Base-by-base conservation (phyloP, 768 basidiomycete species). In the Pulveroboletus sp. region DNA sequence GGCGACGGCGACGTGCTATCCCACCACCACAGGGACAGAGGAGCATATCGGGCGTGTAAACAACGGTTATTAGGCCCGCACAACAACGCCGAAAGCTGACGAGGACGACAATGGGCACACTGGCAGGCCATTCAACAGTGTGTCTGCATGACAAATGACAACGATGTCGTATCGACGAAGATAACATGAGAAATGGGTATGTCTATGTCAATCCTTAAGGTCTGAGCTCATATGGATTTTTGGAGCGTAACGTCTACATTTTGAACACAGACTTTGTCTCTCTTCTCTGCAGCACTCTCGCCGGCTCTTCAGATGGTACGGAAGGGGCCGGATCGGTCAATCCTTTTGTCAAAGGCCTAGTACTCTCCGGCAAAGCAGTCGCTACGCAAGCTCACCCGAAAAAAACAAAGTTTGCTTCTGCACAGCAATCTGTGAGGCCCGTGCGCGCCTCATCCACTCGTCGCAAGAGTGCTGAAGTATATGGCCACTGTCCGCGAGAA, bases 341-440 rank as follows among this genome's bases (percentile, higher is more conserved):
- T 52, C 87, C 92, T 98, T n/a, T 97, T 71, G 80, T 97, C 40
- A 90, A 91, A 52, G 87, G 87, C 7, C 71, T 99, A 6, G n/a
- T n/a, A n/a, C 98, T 98, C 69, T 86, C 85, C 0, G 81, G 75
- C 34, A 92, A 91, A 62, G 86, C 87, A 3, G 92, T 99, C 52
- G 90, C 93, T 0, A 95, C 92, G 0, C 86, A 93, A 61, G 90
- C 85, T 0, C 94, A 97, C 62, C 94, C 95, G 0, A 75, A 86
- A n/a, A n/a, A 53, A 87, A 94, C 59, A 92, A 97, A 60, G 94
- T 95, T 97, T 51, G 94, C 97, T 13, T 81, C 93, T 6, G 94
- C 93, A 0, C 92, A 94, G 63, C 94, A 97, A 65, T 84, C 85
- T 29, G 85, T 93, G 54, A 93, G 94, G 68, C 95, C 95, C 0